These are phyloP conservation scores for Spizellomyces sp. DNA, from an alignment of 192 early-diverging fungal species.

Conservation along the genomic window DNA sequence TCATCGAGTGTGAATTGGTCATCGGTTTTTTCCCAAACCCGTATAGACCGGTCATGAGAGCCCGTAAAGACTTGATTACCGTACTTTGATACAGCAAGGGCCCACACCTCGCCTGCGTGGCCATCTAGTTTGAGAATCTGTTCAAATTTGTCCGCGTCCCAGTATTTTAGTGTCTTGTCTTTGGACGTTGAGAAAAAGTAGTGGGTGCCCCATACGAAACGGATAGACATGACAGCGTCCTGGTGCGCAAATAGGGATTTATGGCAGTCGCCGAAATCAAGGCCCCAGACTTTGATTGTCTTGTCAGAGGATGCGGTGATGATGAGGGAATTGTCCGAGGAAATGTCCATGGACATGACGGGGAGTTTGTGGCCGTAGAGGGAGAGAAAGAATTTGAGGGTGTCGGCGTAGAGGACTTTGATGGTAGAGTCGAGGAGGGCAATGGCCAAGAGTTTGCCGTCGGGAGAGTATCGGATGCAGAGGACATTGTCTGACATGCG, in stretches of 20 bases:
- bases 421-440: constrained; percentile 92
- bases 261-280: constrained; percentile 99
- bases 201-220: constrained; percentile 94
- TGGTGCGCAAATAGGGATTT: constrained; percentile 91
- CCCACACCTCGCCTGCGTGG: constrained; percentile 94
- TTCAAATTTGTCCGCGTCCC: constrained; percentile 97
- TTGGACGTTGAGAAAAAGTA: constrained; percentile 93
- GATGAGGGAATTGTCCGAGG: constrained; percentile 87
- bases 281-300: constrained; percentile 97
- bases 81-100: constrained; percentile 84
- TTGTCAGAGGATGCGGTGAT: constrained; percentile 97
- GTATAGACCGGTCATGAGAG: constrained; percentile 92
- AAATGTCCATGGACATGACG: constrained; percentile 98
- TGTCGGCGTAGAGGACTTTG: constrained; percentile 95
- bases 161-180: constrained; percentile 89
- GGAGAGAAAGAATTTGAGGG: constrained; percentile 96
- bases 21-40: constrained; percentile 96
- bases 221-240: constrained; percentile 84
- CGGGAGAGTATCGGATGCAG: constrained; percentile 79
- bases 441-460: constrained; percentile 86
- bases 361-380: constrained; percentile 98
- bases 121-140: constrained; percentile 91
- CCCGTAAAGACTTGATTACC: constrained; percentile 87
- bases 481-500: constrained; percentile 95
- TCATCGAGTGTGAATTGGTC: constrained; percentile 95